phyloP scores from a whole-genome alignment of 1,139 yeast genomes.

The Sugiyamaella paludigena region DNA sequence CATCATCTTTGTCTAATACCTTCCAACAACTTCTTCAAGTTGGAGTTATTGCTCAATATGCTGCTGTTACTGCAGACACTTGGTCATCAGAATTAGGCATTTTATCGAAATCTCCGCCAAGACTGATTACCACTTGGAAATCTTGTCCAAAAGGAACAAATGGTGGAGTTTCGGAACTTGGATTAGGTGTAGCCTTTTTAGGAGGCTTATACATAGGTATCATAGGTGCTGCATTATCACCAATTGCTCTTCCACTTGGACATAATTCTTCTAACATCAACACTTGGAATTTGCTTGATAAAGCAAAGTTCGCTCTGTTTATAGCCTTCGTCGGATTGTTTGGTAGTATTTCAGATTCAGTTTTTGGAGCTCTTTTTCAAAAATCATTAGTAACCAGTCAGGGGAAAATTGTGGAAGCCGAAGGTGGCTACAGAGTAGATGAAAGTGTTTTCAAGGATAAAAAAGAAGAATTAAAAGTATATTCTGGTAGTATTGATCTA shows the following conservation, averaged over 20 bases:
- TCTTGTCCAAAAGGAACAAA: slow-evolving; percentile 51
- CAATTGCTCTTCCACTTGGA: slow-evolving; percentile 18
- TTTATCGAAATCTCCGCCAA: slow-evolving; percentile 40
- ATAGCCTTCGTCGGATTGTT: slow-evolving; percentile 40
- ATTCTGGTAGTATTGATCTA: slow-evolving; percentile 31
- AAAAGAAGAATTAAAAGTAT: slow-evolving; percentile 21
- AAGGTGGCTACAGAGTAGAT: slow-evolving; percentile 40
- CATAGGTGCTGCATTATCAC: slow-evolving; percentile 31
- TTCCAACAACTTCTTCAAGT: slow-evolving; percentile 21
- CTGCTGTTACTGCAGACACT: slow-evolving; percentile 50
- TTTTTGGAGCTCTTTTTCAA: slow-evolving; percentile 47
- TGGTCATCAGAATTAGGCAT: slow-evolving; percentile 53
- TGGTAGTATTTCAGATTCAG: slow-evolving; percentile 46
- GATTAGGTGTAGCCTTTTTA: slow-evolving; percentile 40
- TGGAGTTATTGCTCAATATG: slow-evolving; percentile 45
- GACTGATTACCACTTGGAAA: slow-evolving; percentile 44
- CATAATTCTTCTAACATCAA: not conserved
- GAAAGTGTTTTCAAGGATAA: not conserved
- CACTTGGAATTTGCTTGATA: slow-evolving; percentile 16
- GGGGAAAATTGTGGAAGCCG: slow-evolving; percentile 43
- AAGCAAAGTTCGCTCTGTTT: slow-evolving; percentile 30
- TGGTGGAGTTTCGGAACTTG: slow-evolving; percentile 47
- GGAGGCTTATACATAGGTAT: slow-evolving; percentile 43
- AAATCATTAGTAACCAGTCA: slow-evolving; percentile 37
- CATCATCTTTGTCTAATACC: not conserved